These are phyloP conservation scores for Meyerozyma athensensis DNA, from an alignment of 1,139 yeast species.

Conservation along the genomic window DNA sequence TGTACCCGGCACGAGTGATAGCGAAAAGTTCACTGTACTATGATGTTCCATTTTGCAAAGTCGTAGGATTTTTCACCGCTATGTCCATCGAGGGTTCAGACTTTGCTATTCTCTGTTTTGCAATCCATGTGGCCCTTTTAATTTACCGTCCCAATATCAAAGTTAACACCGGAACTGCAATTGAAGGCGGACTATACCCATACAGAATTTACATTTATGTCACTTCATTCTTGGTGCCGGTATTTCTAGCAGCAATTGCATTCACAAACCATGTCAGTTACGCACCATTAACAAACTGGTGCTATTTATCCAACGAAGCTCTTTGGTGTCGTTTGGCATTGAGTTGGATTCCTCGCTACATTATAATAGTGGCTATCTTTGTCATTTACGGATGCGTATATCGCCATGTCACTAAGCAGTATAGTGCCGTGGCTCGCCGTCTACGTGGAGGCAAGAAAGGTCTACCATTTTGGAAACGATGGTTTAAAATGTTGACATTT, in stretches of 20 bases:
- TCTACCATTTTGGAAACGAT: conserved; percentile 1
- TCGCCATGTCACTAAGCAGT: conserved; percentile 4
- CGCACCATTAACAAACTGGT: conserved; percentile 1
- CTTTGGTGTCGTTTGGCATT: conserved; percentile 2
- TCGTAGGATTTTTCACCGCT: conserved; percentile 3
- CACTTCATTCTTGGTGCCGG: neutral
- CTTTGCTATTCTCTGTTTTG: conserved; percentile 2
- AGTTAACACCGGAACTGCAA: neutral
- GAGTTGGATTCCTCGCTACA: conserved; percentile 3
- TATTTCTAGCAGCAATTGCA: neutral
- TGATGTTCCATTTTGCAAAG: conserved; percentile 3
- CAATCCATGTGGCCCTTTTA: conserved; percentile 2
- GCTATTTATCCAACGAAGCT: conserved; percentile 1
- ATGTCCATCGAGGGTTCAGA: conserved; percentile 4
- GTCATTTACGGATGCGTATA: conserved; percentile 3
- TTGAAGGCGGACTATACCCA: conserved; percentile 1
- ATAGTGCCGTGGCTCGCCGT: conserved; percentile 2
- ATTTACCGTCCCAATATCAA: neutral
- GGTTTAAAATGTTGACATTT: neutral
- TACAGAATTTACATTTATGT: neutral
- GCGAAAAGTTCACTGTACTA: neutral
- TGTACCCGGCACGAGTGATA: conserved; percentile 1
- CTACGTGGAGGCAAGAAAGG: conserved; percentile 1
- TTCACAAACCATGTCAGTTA: neutral
- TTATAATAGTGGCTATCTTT: conserved; percentile 1